A percentile compares a stretch with the other conserved stretches of the same genome.
phyloP scores from a whole-genome alignment of 176 grass and related monocot species.

The Hordeum marinum region DNA sequence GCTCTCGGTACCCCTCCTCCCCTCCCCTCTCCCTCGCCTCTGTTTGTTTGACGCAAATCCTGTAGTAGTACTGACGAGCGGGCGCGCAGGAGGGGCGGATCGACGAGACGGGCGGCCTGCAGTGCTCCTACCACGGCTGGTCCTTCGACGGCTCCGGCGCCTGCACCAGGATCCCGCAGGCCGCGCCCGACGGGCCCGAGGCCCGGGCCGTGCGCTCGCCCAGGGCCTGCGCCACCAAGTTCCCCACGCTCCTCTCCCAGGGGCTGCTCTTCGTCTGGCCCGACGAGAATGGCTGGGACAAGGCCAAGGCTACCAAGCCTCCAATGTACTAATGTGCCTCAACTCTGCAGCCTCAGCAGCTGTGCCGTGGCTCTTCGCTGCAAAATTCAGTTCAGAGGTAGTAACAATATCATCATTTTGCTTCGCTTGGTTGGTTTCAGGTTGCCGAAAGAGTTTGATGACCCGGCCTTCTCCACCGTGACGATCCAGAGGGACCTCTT shows the following conservation, averaged over 20 bases:
- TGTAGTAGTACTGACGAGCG: no score
- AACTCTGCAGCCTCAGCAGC: neutral
- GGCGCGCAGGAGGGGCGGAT: constrained; percentile 75
- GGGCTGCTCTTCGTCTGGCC: constrained; percentile 96
- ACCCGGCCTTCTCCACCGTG: constrained; percentile 81
- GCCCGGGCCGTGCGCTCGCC: constrained; percentile 48
- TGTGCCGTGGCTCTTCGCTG: neutral
- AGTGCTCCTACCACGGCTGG: constrained; percentile 98
- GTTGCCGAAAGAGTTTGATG: constrained; percentile 83
- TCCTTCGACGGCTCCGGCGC: constrained; percentile 71
- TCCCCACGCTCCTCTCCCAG: constrained; percentile 83
- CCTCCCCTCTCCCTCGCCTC: neutral
- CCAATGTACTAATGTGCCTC: constrained; percentile 42
- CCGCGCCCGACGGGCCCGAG: constrained; percentile 58
- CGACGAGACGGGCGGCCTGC: constrained; percentile 88
- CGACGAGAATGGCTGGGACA: constrained; percentile 89
- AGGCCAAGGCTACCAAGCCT: constrained; percentile 64
- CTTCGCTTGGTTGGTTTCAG: constrained; percentile 41
- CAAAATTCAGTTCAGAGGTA: neutral
- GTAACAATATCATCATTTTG: neutral
- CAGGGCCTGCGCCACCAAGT: constrained; percentile 67
- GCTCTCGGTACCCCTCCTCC: constrained; percentile 50
- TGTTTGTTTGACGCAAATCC: neutral
- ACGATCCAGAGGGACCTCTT: constrained; percentile 92
- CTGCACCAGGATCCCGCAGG: constrained; percentile 86